Base-by-base conservation (phyloP, 2,329 filamentous ascomycete genomes). In the Pyrenophora teres region DNA sequence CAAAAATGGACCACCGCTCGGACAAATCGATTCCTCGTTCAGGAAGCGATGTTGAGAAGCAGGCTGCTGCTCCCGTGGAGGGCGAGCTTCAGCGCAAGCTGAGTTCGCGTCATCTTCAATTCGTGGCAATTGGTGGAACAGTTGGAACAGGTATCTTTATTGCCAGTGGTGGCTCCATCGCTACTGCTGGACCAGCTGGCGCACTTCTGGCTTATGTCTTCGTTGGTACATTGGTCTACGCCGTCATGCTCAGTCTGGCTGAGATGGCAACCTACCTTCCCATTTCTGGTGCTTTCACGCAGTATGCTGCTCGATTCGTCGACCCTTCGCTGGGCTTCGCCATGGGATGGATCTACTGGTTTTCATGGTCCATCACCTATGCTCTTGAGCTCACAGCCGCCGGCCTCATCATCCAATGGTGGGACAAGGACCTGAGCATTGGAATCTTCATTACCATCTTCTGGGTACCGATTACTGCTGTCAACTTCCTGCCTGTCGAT, bases 291-390 rank as follows among this genome's bases (percentile, higher is more conserved):
- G 87, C 87, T 35, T 92, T 92, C 69, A 89, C 88, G 25, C 81
- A 86, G 36, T 93, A 92, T 64, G 88, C 89, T 18, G 81, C 85
- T 33, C 87, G 89, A 15, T 90, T 93, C 63, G 81, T 91, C 51
- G 86, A 89, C 65, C 85, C 84, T 9, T 86, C 85, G 49, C 77
- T 91, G 40, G 88, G 87, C 6, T 92, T 92, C 64, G 81, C 88
- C 16, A 88, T 92, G 81, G 89, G 89, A 16, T 92, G 88, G 88
- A 86, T 90, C 53, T 92, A 92, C 74, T 92, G 87, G 86, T 91
- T 91, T 67, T 86, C 82, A 32, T 92, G 87, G 87, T 80, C 85
- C 15, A 84, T 87, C 50, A 90, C 88, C 0, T 89, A 84, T 60
- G 87, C 87, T 0, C 81, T 91, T 7, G 88, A 92, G 67, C 78